Evolutionary conservation across 441 rosid species (phyloP).

Genomic region (Viola pubescens): DNA sequence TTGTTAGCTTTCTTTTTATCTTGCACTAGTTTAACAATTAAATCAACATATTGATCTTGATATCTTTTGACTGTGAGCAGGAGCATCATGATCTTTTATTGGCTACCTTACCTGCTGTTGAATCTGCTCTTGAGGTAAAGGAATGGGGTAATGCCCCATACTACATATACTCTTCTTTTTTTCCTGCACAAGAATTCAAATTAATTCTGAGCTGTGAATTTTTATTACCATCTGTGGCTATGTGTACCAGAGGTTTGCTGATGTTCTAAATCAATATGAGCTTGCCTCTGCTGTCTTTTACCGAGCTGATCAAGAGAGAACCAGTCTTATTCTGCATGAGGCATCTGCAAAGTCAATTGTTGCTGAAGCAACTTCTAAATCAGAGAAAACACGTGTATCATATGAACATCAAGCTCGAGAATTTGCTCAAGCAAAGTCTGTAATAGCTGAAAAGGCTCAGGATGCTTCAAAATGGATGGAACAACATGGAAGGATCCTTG

Average conservation of each 20-base stretch:
- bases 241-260: constrained; percentile 66
- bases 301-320: constrained; percentile 88
- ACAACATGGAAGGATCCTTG: constrained; percentile 84
- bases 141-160: neutral
- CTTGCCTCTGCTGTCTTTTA: constrained; percentile 57
- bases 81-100: constrained; percentile 93
- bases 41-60: constrained; percentile 16
- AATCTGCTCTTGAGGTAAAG: constrained; percentile 79
- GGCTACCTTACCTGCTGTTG: constrained; percentile 76
- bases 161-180: constrained; percentile 11
- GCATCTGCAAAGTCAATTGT: constrained; percentile 80
- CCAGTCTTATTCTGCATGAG: constrained; percentile 67
- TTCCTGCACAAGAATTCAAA: constrained; percentile 10
- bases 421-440: constrained; percentile 73
- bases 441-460: constrained; percentile 78
- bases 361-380: constrained; percentile 74
- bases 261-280: constrained; percentile 75
- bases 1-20: constrained; percentile 4
- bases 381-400: constrained; percentile 57
- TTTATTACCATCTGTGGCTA: constrained; percentile 20
- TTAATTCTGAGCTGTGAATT: constrained; percentile 12
- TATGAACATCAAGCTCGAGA: constrained; percentile 85
- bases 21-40: constrained; percentile 16
- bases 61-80: constrained; percentile 33
- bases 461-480: constrained; percentile 88